phyloP scores from a whole-genome alignment of 2,329 filamentous ascomycete genomes.

The Fusarium secorum region DNA sequence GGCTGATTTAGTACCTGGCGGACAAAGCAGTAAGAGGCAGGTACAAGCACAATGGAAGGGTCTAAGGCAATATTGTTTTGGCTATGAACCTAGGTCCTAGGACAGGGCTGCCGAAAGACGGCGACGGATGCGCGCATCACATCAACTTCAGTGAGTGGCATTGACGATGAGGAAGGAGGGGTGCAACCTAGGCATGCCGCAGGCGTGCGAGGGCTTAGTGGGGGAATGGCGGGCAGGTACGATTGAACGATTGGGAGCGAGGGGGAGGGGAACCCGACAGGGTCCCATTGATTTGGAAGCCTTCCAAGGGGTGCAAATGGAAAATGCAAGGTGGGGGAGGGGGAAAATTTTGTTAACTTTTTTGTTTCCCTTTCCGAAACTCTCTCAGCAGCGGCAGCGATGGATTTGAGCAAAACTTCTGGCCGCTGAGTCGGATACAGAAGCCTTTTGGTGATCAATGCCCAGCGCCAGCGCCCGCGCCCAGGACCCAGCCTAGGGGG shows the following conservation, averaged over 20 bases:
- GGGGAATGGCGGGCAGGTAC: conserved; percentile 35
- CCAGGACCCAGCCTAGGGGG: background rate
- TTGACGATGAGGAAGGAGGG: conserved; percentile 36
- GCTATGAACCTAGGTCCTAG: background rate
- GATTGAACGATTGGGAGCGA: conserved; percentile 38
- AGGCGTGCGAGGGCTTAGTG: conserved; percentile 37
- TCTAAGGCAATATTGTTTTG: conserved; percentile 1
- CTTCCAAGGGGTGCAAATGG: conserved; percentile 18
- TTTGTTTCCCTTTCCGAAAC: conserved; percentile 20
- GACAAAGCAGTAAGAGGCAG: conserved; percentile 27
- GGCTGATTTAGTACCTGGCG: conserved; percentile 25
- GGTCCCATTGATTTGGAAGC: conserved; percentile 15
- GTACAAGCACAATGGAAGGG: conserved; percentile 24
- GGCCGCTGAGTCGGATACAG: conserved; percentile 28
- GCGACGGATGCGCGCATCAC: conserved; percentile 2
- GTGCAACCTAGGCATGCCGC: conserved; percentile 31
- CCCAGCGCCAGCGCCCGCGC: background rate
- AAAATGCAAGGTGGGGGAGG: conserved; percentile 23
- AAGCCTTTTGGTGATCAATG: conserved; percentile 37
- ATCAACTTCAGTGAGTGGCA: background rate
- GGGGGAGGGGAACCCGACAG: conserved; percentile 35
- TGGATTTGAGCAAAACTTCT: conserved; percentile 22
- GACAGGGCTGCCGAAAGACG: conserved; percentile 31
- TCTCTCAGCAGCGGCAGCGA: conserved; percentile 24
- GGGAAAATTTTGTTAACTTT: conserved; percentile 34